Evolutionary conservation across 805 yeast genomes (phyloP), one percentile per base, ranked within the genome.

Genomic region (Groenewaldozyma tartarivorans): DNA sequence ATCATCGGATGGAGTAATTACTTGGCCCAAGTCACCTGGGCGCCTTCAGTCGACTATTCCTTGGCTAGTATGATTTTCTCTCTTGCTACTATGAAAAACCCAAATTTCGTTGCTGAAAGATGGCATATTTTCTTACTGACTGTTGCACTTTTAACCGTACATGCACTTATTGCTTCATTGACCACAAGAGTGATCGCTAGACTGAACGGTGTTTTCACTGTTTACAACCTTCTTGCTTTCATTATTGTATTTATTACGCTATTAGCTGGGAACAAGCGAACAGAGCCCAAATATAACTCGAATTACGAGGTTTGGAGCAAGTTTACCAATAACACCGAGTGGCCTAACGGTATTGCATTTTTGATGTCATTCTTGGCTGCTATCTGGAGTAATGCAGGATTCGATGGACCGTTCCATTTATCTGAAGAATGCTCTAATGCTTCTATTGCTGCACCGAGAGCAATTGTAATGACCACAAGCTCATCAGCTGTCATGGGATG

Each of bases 361-460:
- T 57, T 78, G 42, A 66, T 74, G 67, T 64, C 75, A 17, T 58
- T 60, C 49, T 42, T 60, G 32, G 52, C 63, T 15, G 59, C 58
- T n/a, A 54, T 56, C 42, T 60, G 64, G 64, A 74, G 80, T 30
- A 78, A 80, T 84, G 71, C 80, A 35, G 86, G 85, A 19, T 81
- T 77, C 53, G 86, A 80, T 54, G 75, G 82, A 18, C 82, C 86
- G 0, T 80, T 79, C 64, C 86, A 81, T 52, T 63, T 80, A 45
- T 69, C 82, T n/a, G 88, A 79, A 60, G 87, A 80, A 52, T 74
- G 80, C 49, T 61, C 77, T 38, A 77, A 79, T 53, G 81, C 84
- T 4, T 62, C 72, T 27, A 59, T 64, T 11, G 82, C 81, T 4
- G 76, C 79, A 6, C 85, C 86, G n/a, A 67, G 69, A 44, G 82